Evolutionary conservation across 2,329 filamentous ascomycete species (phyloP).

Genomic region (Talaromyces verruculosus): DNA sequence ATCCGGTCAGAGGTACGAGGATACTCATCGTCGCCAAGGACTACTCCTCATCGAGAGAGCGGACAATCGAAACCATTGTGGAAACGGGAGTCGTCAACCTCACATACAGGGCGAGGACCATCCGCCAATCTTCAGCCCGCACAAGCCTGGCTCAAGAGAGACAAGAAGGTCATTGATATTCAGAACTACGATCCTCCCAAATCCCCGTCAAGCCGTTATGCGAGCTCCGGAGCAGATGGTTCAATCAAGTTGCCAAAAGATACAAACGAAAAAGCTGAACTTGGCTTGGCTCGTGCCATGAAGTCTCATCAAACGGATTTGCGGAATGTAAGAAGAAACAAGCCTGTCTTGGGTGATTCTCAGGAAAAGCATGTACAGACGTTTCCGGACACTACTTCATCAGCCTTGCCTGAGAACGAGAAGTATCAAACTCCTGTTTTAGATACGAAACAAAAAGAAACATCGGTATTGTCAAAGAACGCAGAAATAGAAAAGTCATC

Average conservation of each 20-base stretch:
- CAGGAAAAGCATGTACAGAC: neutral
- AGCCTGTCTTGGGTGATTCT: conserved; percentile 4
- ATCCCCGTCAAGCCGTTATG: conserved; percentile 31
- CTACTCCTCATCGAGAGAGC: neutral
- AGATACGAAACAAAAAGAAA: neutral
- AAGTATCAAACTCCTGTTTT: neutral
- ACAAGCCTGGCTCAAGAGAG: conserved; percentile 20
- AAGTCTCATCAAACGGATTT: conserved; percentile 15
- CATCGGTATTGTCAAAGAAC: neutral
- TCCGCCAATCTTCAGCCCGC: conserved; percentile 10
- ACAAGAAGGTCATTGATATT: conserved; percentile 23
- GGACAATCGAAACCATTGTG: conserved; percentile 11
- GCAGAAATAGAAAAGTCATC: neutral
- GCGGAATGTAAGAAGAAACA: conserved; percentile 16
- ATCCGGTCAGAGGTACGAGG: neutral
- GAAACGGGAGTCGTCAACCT: neutral
- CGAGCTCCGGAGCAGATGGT: neutral
- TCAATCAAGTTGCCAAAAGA: neutral
- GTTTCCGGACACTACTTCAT: neutral
- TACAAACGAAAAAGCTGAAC: neutral
- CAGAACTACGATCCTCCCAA: conserved; percentile 38
- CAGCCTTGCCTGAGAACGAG: neutral
- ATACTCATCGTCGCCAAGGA: conserved; percentile 1
- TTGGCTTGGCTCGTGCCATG: neutral
- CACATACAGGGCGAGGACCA: neutral